These are phyloP conservation scores for Rubus parviflorus DNA, from an alignment of 306 rosid genomes.

Conservation along the genomic window DNA sequence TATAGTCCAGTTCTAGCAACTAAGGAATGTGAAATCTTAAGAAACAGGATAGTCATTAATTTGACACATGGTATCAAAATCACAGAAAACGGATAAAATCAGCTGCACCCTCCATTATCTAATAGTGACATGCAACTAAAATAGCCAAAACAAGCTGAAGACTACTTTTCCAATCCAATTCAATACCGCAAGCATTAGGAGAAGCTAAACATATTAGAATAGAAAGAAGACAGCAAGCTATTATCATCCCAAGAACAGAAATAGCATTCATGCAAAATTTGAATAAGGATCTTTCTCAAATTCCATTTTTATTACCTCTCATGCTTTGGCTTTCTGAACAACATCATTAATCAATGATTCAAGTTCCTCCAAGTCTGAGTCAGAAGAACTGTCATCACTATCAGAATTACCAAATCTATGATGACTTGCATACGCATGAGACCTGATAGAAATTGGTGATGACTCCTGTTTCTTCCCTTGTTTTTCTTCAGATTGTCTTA, in stretches of 20 bases:
- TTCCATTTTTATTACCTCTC: slow-evolving; percentile 7
- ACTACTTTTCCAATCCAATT: not conserved
- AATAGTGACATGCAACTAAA: not conserved
- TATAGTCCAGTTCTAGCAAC: not conserved
- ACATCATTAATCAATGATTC: no score
- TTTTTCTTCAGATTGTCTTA: slow-evolving; percentile 4
- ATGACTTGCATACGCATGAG: not conserved
- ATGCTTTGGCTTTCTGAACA: not conserved
- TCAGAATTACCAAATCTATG: not conserved
- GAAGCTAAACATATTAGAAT: not conserved
- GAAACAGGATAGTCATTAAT: not conserved
- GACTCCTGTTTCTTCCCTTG: slow-evolving; percentile 6
- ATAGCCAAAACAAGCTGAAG: not conserved
- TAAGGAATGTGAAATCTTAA: not conserved
- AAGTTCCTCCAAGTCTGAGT: not conserved
- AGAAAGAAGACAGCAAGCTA: not conserved
- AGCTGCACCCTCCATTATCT: not conserved
- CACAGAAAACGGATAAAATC: not conserved
- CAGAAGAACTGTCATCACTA: slow-evolving; percentile 17
- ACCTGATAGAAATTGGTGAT: not conserved
- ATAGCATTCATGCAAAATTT: slow-evolving; percentile 16
- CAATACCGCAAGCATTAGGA: not conserved
- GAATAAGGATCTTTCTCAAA: not conserved
- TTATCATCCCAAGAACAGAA: slow-evolving; percentile 12
- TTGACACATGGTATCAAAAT: not conserved